A percentile compares a stretch with the other conserved stretches of the same genome.
Evolutionary conservation across 2,329 filamentous ascomycete species (phyloP).

Genomic region (Colletotrichum sp.): DNA sequence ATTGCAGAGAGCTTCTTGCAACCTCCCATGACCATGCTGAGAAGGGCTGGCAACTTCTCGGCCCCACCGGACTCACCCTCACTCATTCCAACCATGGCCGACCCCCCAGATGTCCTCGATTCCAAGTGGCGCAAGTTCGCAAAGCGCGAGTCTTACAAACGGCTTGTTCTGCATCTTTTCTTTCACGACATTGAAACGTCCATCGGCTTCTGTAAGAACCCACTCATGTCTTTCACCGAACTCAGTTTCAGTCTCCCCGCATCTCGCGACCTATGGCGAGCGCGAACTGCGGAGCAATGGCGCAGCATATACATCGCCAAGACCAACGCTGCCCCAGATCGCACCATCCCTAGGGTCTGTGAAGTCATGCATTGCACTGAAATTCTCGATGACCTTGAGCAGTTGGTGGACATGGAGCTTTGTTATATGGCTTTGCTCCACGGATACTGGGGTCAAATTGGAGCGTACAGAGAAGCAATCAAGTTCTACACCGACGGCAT

Average conservation of each 20-base stretch:
- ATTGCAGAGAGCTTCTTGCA: constrained; percentile 43
- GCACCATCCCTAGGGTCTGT: constrained; percentile 6
- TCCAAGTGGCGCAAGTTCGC: constrained; percentile 29
- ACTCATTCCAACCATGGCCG: neutral
- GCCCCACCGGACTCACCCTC: constrained; percentile 4
- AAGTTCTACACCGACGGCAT: constrained; percentile 28
- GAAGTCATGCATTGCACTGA: constrained; percentile 20
- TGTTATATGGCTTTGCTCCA: constrained; percentile 31
- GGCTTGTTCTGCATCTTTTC: constrained; percentile 31
- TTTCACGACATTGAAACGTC: constrained; percentile 34
- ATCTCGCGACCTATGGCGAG: constrained; percentile 28
- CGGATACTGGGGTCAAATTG: constrained; percentile 36
- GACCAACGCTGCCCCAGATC: neutral
- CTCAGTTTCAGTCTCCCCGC: constrained; percentile 28
- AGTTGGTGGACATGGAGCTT: constrained; percentile 32
- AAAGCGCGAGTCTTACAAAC: constrained; percentile 33
- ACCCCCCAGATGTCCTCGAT: constrained; percentile 14
- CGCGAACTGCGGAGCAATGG: constrained; percentile 30
- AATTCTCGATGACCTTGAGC: constrained; percentile 17
- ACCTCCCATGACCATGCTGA: constrained; percentile 39
- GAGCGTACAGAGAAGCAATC: constrained; percentile 33
- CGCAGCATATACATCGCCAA: constrained; percentile 20
- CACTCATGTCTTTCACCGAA: constrained; percentile 35
- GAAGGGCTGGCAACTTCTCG: constrained; percentile 35
- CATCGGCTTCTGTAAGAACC: constrained; percentile 30